A percentile compares a stretch with the other conserved stretches of the same genome.
Evolutionary conservation across 225 moss, liverwort and hornwort genomes (phyloP).

Genomic region (Sphagnum contortum): DNA sequence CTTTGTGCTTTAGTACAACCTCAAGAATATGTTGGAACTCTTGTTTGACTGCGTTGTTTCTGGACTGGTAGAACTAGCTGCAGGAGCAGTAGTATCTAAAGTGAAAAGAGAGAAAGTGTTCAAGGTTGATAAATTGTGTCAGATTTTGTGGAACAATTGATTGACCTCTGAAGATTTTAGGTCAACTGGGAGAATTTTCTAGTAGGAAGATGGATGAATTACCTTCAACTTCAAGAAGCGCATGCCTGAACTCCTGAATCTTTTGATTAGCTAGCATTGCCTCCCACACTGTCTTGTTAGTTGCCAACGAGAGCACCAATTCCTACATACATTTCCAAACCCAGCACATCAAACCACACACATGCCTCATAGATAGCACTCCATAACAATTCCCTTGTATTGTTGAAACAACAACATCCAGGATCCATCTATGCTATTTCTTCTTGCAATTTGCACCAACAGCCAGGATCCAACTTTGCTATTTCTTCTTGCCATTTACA

Average conservation of each 20-base stretch:
- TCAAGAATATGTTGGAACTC: conserved; percentile 30
- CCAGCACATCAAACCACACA: too few species aligned
- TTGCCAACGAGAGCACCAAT: conserved; percentile 78
- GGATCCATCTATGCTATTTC: too few species aligned
- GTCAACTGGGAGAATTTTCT: too few species aligned
- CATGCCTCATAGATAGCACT: too few species aligned
- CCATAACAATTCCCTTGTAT: too few species aligned
- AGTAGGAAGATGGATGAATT: too few species aligned
- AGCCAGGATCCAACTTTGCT: not conserved
- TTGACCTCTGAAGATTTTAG: too few species aligned
- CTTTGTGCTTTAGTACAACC: conserved; percentile 48
- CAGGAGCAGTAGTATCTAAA: conserved; percentile 43
- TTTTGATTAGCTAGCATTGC: conserved; percentile 51
- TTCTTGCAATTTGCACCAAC: too few species aligned
- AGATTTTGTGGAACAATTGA: too few species aligned
- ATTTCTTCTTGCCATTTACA: not conserved
- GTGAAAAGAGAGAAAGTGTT: too few species aligned
- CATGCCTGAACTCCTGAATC: conserved; percentile 51
- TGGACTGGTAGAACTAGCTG: conserved; percentile 12
- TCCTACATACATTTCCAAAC: conserved; percentile 43
- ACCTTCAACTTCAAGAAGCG: conserved; percentile 35
- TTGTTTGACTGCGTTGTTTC: conserved; percentile 17
- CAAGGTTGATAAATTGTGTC: too few species aligned
- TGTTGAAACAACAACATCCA: too few species aligned
- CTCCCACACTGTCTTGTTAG: conserved; percentile 51